Base-by-base conservation (phyloP, 768 basidiomycete species). In the Boletus tylopilopsis region DNA sequence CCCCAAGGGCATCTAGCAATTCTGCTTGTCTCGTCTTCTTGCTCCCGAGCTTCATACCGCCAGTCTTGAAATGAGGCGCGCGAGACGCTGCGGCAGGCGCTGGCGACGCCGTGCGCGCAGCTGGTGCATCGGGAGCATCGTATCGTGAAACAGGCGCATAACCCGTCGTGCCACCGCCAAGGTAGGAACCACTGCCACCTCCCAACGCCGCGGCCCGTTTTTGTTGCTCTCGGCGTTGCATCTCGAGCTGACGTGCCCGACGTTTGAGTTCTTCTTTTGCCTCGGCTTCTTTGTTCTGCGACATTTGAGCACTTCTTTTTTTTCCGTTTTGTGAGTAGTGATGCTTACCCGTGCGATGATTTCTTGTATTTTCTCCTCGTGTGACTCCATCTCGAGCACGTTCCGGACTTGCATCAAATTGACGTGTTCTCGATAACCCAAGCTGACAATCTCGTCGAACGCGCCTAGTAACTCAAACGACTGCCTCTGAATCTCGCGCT, bases 241-340 rank as follows among this genome's bases (percentile, higher is more conserved):
- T 90, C 69, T 99, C 96, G 53, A 99, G 82, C 63, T 97, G 94
- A 67, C 96, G 96, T 1, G 96, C 94, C 25, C 95, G 87, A 34
- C 96, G 84, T 68, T 98, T 98, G 64, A 99, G 86, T 63, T 97
- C 95, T 67, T 99, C 96, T 67, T 99, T 99, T 2, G 95, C 96
- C 63, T 99, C 96, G 6, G 93, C 93, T 71, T 99, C 96, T 71
- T 98, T 98, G 76, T 99, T 98, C 87, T 94, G 52, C 4, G 33
- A 15, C 5, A 7, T 10, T 21, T 60, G 29, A 61, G 39, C 6
- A 11, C 7, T 32, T 27, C 2, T 9, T 30, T 12, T 23, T 1
- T 15, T 21, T 9, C 5, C 13, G 3, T 22, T 6, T 11, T 25
- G 13, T n/a, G n/a, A n/a, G n/a, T n/a, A n/a, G n/a, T n/a, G 12